phyloP scores from a whole-genome alignment of 495 filamentous ascomycete species.

The Physcia stellaris region DNA sequence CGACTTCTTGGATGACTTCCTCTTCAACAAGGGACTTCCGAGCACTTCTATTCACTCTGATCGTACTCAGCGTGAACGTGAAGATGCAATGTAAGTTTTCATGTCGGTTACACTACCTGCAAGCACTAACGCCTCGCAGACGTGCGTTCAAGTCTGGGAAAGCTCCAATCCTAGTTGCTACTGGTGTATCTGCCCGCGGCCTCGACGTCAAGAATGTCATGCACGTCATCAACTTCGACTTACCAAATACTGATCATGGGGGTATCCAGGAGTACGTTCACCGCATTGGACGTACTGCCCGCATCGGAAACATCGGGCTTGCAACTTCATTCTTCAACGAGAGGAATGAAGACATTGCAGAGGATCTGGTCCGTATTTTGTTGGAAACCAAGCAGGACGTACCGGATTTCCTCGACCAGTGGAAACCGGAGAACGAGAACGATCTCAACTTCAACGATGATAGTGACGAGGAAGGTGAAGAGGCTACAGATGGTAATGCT shows the following conservation, averaged over 20 bases:
- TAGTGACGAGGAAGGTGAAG: conserved; percentile 37
- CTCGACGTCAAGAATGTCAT: conserved; percentile 75
- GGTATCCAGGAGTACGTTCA: conserved; percentile 91
- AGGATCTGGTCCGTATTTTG: conserved; percentile 60
- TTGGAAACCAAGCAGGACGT: conserved; percentile 63
- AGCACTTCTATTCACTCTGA: conserved; percentile 76
- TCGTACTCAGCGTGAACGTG: conserved; percentile 82
- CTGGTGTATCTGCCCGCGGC: conserved; percentile 76
- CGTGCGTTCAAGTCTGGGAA: conserved; percentile 65
- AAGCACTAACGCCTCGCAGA: conserved; percentile 24
- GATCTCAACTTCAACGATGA: conserved; percentile 48
- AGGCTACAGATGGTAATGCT: conserved; percentile 20
- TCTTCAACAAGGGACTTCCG: conserved; percentile 68
- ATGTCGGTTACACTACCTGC: neutral
- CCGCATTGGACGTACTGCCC: conserved; percentile 88
- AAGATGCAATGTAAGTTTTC: conserved; percentile 65
- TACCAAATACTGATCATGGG: conserved; percentile 55
- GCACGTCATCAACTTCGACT: conserved; percentile 88
- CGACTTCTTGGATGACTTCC: conserved; percentile 73
- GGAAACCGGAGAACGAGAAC: conserved; percentile 37
- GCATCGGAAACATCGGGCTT: conserved; percentile 76
- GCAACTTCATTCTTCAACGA: conserved; percentile 83
- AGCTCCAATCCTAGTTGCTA: conserved; percentile 69
- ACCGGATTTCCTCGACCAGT: conserved; percentile 65
- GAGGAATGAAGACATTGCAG: conserved; percentile 52